phyloP scores from a whole-genome alignment of 2,329 filamentous ascomycete genomes.

The Parastagonospora avenae region DNA sequence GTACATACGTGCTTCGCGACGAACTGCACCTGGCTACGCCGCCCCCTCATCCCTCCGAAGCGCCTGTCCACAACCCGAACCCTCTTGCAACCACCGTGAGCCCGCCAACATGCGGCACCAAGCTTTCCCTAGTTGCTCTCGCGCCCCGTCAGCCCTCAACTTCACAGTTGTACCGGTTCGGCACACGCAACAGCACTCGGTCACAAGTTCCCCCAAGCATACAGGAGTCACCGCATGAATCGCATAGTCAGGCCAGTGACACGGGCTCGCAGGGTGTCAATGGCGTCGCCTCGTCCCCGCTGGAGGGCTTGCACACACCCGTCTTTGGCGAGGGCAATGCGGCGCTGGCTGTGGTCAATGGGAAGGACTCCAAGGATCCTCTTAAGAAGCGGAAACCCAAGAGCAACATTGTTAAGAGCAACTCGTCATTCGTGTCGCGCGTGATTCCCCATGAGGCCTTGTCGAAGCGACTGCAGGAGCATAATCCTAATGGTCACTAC shows the following conservation, averaged over 20 bases:
- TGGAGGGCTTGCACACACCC: conserved; percentile 52
- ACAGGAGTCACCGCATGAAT: conserved; percentile 51
- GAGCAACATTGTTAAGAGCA: conserved; percentile 98
- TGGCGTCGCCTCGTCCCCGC: conserved; percentile 38
- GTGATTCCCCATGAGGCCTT: conserved; percentile 88
- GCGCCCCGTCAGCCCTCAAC: conserved; percentile 57
- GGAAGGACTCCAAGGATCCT: conserved; percentile 69
- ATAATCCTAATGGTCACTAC: conserved; percentile 78
- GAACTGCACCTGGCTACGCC: conserved; percentile 91
- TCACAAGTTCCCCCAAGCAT: conserved; percentile 53
- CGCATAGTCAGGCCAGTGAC: conserved; percentile 53
- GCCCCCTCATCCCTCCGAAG: conserved; percentile 92
- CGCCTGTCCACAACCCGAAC: conserved; percentile 84
- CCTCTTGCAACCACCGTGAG: conserved; percentile 84
- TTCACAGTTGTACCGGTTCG: conserved; percentile 49
- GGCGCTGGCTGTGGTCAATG: conserved; percentile 63
- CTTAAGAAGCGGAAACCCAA: conserved; percentile 89
- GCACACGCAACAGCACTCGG: conserved; percentile 49
- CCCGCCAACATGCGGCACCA: conserved; percentile 84
- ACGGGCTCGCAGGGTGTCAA: conserved; percentile 50
- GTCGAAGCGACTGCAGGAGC: conserved; percentile 78
- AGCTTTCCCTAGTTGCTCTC: conserved; percentile 76
- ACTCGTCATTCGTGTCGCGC: conserved; percentile 96
- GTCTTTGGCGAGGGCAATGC: conserved; percentile 88
- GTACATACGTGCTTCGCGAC: conserved; percentile 88